Conservation (phyloP, 2,329 filamentous ascomycete genomes). For the Coniella vitis region DNA sequence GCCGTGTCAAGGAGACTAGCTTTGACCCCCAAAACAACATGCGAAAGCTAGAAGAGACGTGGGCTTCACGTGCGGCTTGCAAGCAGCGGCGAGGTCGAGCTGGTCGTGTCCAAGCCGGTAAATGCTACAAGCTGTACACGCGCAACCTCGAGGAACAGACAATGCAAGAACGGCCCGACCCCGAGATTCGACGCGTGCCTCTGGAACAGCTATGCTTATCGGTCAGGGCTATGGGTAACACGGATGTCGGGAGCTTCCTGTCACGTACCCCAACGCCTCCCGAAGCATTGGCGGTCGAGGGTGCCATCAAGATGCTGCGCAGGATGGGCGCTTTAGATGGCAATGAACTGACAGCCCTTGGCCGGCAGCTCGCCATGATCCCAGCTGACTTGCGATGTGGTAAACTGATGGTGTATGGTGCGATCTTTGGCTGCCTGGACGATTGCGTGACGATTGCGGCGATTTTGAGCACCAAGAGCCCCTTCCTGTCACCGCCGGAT, state of each 20-base stretch:
- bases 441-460: slow-evolving; percentile 83
- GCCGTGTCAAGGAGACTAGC: slow-evolving; percentile 92
- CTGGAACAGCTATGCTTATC: slow-evolving; percentile 91
- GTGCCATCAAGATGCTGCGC: slow-evolving; percentile 69
- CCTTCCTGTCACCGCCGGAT: slow-evolving; percentile 78
- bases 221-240: slow-evolving; percentile 89
- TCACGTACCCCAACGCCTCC: slow-evolving; percentile 84
- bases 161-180: slow-evolving; percentile 84
- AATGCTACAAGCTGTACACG: slow-evolving; percentile 94
- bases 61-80: slow-evolving; percentile 88
- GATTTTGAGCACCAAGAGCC: slow-evolving; percentile 82
- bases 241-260: slow-evolving; percentile 74
- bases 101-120: slow-evolving; percentile 82
- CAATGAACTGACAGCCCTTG: slow-evolving; percentile 80
- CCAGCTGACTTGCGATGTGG: slow-evolving; percentile 88
- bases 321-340: slow-evolving; percentile 87
- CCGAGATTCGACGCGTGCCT: slow-evolving; percentile 87
- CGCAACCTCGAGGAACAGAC: slow-evolving; percentile 69
- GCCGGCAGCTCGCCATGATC: slow-evolving; percentile 89
- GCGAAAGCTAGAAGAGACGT: slow-evolving; percentile 88
- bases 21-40: slow-evolving; percentile 91
- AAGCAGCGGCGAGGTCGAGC: slow-evolving; percentile 92
- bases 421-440: slow-evolving; percentile 87
- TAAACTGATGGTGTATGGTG: slow-evolving; percentile 92
- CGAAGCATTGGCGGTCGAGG: slow-evolving; percentile 75